A percentile compares a stretch with the other conserved stretches of the same genome.
Conservation (phyloP, 768 basidiomycete species). For the Sistotremastrum niveocremeum region DNA sequence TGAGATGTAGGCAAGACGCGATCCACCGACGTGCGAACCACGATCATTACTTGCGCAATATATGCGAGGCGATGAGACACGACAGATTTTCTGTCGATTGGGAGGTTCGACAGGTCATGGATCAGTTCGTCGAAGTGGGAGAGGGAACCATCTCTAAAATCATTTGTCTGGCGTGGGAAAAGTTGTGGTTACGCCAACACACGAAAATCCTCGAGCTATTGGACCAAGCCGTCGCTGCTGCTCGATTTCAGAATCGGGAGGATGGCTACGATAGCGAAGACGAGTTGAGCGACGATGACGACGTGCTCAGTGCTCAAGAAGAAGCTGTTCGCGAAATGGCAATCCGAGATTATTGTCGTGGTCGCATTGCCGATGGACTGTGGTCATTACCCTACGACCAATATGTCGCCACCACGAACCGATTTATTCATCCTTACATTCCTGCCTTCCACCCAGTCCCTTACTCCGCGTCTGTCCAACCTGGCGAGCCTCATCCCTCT, state of each 20-base stretch:
- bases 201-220: conserved; percentile 58
- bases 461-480: neutral
- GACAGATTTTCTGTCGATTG: conserved; percentile 32
- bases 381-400: conserved; percentile 67
- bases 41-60: conserved; percentile 32
- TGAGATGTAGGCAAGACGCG: conserved; percentile 50
- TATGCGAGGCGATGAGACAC: conserved; percentile 33
- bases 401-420: conserved; percentile 20
- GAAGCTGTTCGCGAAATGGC: conserved; percentile 39
- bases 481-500: neutral
- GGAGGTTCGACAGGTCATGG: conserved; percentile 55
- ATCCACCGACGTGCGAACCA: conserved; percentile 32
- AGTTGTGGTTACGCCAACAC: conserved; percentile 50
- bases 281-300: conserved; percentile 20
- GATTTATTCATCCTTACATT: neutral
- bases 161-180: conserved; percentile 48
- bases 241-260: conserved; percentile 26
- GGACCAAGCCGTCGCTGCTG: conserved; percentile 52
- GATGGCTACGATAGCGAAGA: conserved; percentile 12
- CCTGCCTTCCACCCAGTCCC: conserved; percentile 2
- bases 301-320: conserved; percentile 21
- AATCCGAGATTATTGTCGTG: conserved; percentile 58
- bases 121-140: conserved; percentile 59
- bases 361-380: conserved; percentile 57
- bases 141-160: conserved; percentile 58